Conservation (phyloP, 495 filamentous ascomycete species). For the Aspergillus taichungensis region DNA sequence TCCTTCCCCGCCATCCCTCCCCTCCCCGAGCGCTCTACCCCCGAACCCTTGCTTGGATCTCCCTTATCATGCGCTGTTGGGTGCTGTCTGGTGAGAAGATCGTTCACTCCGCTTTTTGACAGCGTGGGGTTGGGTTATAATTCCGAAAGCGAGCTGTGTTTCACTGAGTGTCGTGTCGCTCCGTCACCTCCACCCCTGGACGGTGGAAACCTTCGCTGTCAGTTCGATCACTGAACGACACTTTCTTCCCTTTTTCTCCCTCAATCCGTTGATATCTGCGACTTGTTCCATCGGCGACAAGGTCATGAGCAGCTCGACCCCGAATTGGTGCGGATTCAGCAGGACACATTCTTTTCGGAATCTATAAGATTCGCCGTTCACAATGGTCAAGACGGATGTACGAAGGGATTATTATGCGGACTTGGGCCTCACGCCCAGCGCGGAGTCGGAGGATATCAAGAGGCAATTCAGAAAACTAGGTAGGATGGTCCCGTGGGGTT, state of each 20-base stretch:
- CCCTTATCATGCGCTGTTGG: too few relatives aligned
- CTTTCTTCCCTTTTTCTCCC: background rate
- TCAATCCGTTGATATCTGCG: constrained; percentile 1
- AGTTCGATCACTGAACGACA: background rate
- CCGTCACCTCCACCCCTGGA: background rate
- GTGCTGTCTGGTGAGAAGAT: too few relatives aligned
- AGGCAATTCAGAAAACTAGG: constrained; percentile 81
- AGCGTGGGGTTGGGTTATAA: too few relatives aligned
- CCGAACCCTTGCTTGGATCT: too few relatives aligned
- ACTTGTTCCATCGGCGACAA: constrained; percentile 1
- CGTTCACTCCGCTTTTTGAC: too few relatives aligned
- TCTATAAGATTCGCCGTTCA: constrained; percentile 16
- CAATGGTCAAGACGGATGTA: constrained; percentile 68
- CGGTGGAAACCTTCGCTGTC: background rate
- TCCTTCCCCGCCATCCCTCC: too few relatives aligned
- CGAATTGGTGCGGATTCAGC: constrained; percentile 6
- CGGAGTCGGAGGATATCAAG: constrained; percentile 65
- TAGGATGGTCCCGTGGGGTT: constrained; percentile 25
- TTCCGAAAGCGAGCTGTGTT: too few relatives aligned
- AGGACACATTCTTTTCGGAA: constrained; percentile 17
- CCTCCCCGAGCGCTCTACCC: too few relatives aligned
- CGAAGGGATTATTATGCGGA: constrained; percentile 81
- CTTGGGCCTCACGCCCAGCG: constrained; percentile 55
- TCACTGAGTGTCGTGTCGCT: too few relatives aligned
- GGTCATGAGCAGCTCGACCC: constrained; percentile 17